phyloP scores from a whole-genome alignment of 192 early-diverging fungal genomes.

The Phycomyces blakesleeanus region DNA sequence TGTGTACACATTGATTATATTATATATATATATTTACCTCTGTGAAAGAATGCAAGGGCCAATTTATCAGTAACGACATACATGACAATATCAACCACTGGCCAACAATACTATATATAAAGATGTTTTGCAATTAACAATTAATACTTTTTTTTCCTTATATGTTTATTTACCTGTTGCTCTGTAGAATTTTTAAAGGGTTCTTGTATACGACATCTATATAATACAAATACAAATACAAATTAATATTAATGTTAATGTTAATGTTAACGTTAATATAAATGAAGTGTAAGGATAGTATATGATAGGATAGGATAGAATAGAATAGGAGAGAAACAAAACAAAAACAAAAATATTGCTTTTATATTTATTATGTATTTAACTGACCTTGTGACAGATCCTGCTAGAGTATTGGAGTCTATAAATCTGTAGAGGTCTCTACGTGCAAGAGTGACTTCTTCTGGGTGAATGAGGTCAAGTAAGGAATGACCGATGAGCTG shows the following conservation, averaged over 20 bases:
- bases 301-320: neutral
- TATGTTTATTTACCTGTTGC: no score
- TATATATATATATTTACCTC: constrained; percentile 16
- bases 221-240: no score
- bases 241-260: no score
- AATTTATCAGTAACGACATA: constrained; percentile 27
- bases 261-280: no score
- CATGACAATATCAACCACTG: constrained; percentile 35
- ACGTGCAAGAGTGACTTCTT: constrained; percentile 19
- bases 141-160: no score
- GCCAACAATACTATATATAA: constrained; percentile 9
- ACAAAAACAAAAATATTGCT: neutral
- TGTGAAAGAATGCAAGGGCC: constrained; percentile 25
- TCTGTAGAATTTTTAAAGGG: no score
- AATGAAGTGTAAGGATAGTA: no score
- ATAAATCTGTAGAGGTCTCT: constrained; percentile 23
- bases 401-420: constrained; percentile 4
- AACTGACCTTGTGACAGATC: constrained; percentile 22
- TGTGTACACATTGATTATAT: no score
- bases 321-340: neutral
- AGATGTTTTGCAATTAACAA: no score
- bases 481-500: constrained; percentile 8
- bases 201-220: no score
- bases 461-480: constrained; percentile 27
- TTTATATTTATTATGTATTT: neutral